Conservation (phyloP, 164 flowering plant species). For the Stephania japonica region DNA sequence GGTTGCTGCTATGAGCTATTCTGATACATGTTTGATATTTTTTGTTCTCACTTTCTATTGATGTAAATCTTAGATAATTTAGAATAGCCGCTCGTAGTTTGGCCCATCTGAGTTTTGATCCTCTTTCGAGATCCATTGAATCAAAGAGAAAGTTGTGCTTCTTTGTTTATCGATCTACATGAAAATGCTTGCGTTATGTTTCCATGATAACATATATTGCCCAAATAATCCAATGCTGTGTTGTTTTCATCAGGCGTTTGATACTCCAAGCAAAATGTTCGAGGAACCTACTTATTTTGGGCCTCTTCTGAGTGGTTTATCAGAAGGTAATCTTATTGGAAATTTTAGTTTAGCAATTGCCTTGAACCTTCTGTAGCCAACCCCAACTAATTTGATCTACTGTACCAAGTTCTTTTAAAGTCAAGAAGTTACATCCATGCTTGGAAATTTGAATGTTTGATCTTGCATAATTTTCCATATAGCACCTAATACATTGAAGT, state of each 20-base stretch:
- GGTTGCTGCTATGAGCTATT: background rate
- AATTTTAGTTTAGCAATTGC: background rate
- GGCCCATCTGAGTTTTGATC: background rate
- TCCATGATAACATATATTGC: background rate
- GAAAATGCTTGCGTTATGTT: background rate
- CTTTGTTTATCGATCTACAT: background rate
- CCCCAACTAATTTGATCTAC: background rate
- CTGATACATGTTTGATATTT: background rate
- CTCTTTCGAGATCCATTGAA: background rate
- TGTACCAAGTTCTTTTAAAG: background rate
- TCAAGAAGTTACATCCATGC: background rate
- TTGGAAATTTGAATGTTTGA: background rate
- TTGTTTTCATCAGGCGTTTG: conserved; percentile 52
- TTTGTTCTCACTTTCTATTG: background rate
- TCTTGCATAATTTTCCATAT: background rate
- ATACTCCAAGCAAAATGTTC: conserved; percentile 25
- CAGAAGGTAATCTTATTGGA: conserved; percentile 46
- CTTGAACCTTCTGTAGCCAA: background rate
- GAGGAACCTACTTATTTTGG: conserved; percentile 34
- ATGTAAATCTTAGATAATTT: background rate
- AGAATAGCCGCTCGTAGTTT: background rate
- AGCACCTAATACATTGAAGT: background rate
- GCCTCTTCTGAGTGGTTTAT: conserved; percentile 56
- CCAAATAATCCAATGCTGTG: background rate
- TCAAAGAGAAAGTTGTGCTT: too few species aligned